Conservation (phyloP, 495 filamentous ascomycete genomes). For the Penicillium diatomitis region DNA sequence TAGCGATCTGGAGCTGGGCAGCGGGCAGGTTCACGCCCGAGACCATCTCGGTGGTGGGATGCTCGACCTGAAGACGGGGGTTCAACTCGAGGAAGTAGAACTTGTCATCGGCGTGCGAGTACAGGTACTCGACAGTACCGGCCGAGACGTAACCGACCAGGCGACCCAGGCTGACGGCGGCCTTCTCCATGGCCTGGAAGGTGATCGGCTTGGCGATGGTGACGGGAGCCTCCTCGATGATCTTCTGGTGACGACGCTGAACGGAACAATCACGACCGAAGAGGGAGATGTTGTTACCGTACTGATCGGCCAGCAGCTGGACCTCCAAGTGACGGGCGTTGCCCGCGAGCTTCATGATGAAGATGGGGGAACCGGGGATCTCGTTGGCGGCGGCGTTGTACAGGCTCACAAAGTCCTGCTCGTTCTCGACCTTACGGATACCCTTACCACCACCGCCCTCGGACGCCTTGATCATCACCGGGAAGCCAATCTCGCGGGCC, state of each 20-base stretch:
- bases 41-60: conserved; percentile 99
- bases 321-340: conserved; percentile 96
- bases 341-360: conserved; percentile 99
- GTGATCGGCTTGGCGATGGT: conserved; percentile 84
- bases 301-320: conserved; percentile 94
- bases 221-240: conserved; percentile 97
- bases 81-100: conserved; percentile 99
- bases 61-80: conserved; percentile 97
- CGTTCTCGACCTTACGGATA: conserved; percentile 88
- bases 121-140: conserved; percentile 98
- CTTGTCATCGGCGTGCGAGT: conserved; percentile 95
- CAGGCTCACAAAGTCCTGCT: conserved; percentile 72
- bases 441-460: conserved; percentile 99
- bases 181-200: conserved; percentile 94
- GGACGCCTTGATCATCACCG: conserved; percentile 99
- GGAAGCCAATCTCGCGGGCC: conserved; percentile 88
- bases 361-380: conserved; percentile 98
- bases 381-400: conserved; percentile 96
- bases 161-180: conserved; percentile 84
- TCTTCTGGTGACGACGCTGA: conserved; percentile 97
- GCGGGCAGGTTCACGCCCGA: conserved; percentile 95
- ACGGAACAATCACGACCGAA: conserved; percentile 99
- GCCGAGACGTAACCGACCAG: conserved; percentile 98
- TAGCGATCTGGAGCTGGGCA: conserved; percentile 95
- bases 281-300: conserved; percentile 98